These are phyloP conservation scores for Staphylotrichum tortipilum DNA, from an alignment of 495 filamentous ascomycete genomes.

Conservation along the genomic window DNA sequence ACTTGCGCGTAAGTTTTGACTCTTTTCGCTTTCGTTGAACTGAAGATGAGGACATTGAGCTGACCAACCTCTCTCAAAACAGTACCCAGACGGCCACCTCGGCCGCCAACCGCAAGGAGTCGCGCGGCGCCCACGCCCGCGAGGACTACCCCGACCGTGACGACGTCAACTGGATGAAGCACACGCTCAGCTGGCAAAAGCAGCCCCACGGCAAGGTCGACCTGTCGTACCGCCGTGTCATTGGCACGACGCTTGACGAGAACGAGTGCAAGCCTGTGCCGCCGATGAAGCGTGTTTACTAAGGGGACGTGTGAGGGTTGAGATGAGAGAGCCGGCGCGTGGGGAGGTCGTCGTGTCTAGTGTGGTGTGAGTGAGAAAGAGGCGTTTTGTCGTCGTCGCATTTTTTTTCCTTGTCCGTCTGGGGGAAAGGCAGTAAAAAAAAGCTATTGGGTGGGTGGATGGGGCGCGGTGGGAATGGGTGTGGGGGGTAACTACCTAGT, in stretches of 20 bases:
- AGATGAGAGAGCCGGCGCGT: not conserved
- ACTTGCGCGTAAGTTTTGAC: constrained; percentile 93
- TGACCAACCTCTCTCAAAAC: not conserved
- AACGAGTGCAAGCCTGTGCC: constrained; percentile 81
- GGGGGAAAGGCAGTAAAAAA: too few species aligned
- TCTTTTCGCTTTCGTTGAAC: too few species aligned
- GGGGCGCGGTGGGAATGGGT: too few species aligned
- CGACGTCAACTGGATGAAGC: constrained; percentile 97
- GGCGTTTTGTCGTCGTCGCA: too few species aligned
- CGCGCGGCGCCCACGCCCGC: constrained; percentile 85
- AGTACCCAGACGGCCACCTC: constrained; percentile 76
- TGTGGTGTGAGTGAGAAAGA: too few species aligned
- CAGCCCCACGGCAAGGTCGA: constrained; percentile 70
- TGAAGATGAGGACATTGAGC: too few species aligned
- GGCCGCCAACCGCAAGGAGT: constrained; percentile 86
- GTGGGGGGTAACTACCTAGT: too few species aligned
- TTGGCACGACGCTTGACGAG: constrained; percentile 73
- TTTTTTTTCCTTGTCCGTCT: too few species aligned
- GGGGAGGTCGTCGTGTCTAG: too few species aligned
- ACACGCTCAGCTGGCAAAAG: constrained; percentile 92
- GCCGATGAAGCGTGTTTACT: constrained; percentile 81
- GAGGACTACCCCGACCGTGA: constrained; percentile 93
- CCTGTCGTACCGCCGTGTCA: constrained; percentile 68
- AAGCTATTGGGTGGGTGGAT: too few species aligned
- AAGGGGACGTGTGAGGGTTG: constrained; percentile 12